Conservation (phyloP, 1,284 basidiomycete species). For the Anthracocystis walkeri region DNA sequence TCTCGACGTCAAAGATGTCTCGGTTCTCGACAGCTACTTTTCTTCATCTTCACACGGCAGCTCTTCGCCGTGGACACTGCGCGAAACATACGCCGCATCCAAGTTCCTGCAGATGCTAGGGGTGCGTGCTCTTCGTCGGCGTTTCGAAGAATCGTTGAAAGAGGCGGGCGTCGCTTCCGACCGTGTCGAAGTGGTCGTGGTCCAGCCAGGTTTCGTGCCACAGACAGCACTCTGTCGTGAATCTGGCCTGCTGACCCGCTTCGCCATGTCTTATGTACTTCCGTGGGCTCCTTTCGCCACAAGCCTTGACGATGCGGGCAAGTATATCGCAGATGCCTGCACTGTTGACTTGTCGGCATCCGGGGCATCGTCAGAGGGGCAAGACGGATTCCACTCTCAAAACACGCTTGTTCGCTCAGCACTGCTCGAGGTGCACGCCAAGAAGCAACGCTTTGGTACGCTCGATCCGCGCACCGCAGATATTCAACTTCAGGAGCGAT, state of each 20-base stretch:
- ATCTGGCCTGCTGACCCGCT: conserved; percentile 19
- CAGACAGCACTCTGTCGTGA: conserved; percentile 41
- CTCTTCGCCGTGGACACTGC: conserved; percentile 30
- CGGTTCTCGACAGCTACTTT: conserved; percentile 31
- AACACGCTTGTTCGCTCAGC: conserved; percentile 19
- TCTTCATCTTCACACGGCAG: conserved; percentile 12
- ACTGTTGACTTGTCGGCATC: conserved; percentile 10
- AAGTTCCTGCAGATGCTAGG: conserved; percentile 55
- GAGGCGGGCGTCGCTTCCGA: not conserved
- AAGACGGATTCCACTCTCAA: conserved; percentile 24
- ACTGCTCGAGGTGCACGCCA: conserved; percentile 30
- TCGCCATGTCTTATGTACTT: conserved; percentile 45
- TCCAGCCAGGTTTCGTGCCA: conserved; percentile 50
- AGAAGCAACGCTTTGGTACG: conserved; percentile 31
- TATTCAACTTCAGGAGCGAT: conserved; percentile 35
- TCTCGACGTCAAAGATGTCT: conserved; percentile 30
- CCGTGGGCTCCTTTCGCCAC: conserved; percentile 46
- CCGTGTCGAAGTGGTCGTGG: conserved; percentile 36
- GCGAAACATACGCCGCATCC: conserved; percentile 46
- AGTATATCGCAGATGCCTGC: conserved; percentile 48
- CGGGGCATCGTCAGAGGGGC: not conserved
- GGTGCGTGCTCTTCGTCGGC: conserved; percentile 41
- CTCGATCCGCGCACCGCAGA: conserved; percentile 37
- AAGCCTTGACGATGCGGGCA: conserved; percentile 29
- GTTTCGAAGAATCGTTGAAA: conserved; percentile 13